Evolutionary conservation across 2,329 filamentous ascomycete species (phyloP).

Genomic region (Alternaria sp.): DNA sequence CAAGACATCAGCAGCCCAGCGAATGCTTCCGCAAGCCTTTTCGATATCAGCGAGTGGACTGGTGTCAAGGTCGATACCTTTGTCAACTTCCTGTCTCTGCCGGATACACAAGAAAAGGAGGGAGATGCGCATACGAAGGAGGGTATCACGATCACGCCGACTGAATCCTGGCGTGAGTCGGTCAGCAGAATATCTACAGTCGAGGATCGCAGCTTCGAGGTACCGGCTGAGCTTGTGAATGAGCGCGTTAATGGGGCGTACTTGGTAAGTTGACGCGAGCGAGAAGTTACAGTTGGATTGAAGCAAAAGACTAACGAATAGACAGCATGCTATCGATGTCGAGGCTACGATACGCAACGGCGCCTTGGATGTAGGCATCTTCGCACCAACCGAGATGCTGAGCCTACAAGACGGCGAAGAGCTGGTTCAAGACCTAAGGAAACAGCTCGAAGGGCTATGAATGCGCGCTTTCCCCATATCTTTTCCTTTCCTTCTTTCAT

Average conservation of each 20-base stretch:
- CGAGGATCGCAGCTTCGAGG: slow-evolving; percentile 17
- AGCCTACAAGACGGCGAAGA: slow-evolving; percentile 48
- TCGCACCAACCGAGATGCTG: slow-evolving; percentile 58
- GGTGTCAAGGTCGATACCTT: slow-evolving; percentile 74
- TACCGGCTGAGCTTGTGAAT: slow-evolving; percentile 33
- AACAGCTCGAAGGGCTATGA: slow-evolving; percentile 9
- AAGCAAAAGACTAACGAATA: slow-evolving; percentile 40
- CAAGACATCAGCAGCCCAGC: slow-evolving; percentile 64
- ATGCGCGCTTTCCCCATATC: too few relatives aligned
- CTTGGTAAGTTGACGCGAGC: slow-evolving; percentile 48
- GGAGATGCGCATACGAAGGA: slow-evolving; percentile 5
- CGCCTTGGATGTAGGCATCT: slow-evolving; percentile 63
- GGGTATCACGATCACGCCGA: slow-evolving; percentile 32
- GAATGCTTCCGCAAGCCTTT: slow-evolving; percentile 68
- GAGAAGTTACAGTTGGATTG: neutral
- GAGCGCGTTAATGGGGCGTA: slow-evolving; percentile 44
- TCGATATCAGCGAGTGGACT: slow-evolving; percentile 79
- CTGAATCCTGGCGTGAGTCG: slow-evolving; percentile 27
- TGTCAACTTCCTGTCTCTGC: slow-evolving; percentile 79
- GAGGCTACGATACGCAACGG: slow-evolving; percentile 62
- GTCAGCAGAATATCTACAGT: slow-evolving; percentile 31
- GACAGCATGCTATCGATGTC: slow-evolving; percentile 63
- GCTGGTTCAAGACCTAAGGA: slow-evolving; percentile 47
- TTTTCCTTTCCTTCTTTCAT: neutral
- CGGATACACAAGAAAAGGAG: slow-evolving; percentile 44